Base-by-base conservation (phyloP, 352 stramenopile genomes). In the Globisporangium perplexum region DNA sequence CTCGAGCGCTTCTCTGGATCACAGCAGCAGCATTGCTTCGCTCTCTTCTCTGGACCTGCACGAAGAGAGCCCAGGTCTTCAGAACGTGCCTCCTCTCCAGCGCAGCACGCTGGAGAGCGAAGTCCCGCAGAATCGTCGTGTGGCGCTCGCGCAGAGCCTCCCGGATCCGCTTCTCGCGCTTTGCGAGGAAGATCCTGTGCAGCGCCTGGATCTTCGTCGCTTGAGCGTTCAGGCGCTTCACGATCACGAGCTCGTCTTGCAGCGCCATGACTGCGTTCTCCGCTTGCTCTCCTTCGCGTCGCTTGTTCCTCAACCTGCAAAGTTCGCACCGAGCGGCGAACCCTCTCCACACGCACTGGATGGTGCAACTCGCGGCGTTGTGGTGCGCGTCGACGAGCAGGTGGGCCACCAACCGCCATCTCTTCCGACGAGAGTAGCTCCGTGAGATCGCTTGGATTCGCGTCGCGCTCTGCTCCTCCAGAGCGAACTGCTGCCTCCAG, bases 141-240 rank as follows among this genome's bases (percentile, higher is more conserved):
- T 56, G 77, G 68, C 42, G 71, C 57, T 65, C 65, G 63, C 38
- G 65, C 59, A 23, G 71, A 64, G 59, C 65, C 52, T 47, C 68
- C 30, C 66, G 69, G n/a, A 63, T 51, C 20, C 55, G 55, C n/a
- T 63, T 47, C n/a, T 65, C 67, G 11, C 60, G 53, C 23, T 79
- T 81, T 8, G 57, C 62, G 22, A 50, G 20, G 6, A 63, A 62
- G 28, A 88, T 80, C 18, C 62, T 57, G 45, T 79, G 64, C 7
- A 91, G 47, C 0, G 67, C 69, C 64, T 88, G 80, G 33, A 91
- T 86, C 45, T 60, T 74, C 6, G 23, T 44, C 11, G 77, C 73
- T 6, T 70, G 68, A 10, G 62, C 56, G 47, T 88, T 74, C 17
- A 76, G 48, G 15, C 35, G 41, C 17, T 73, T 60, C 26, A 62